Conservation (phyloP, 2,329 filamentous ascomycete genomes). For the Penicillium olsonii region DNA sequence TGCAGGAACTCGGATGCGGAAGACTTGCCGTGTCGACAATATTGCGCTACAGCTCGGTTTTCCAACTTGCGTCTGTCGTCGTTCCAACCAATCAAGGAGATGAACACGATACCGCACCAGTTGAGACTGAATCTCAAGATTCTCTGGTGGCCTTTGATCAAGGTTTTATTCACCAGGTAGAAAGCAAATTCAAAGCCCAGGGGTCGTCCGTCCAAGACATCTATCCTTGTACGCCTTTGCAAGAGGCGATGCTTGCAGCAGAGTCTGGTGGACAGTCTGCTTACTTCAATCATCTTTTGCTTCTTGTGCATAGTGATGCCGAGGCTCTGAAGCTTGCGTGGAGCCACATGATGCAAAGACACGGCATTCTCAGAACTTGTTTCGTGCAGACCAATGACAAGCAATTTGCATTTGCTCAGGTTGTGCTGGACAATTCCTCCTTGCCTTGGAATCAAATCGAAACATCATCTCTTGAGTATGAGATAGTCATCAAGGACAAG, state of each 20-base stretch:
- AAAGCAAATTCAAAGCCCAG: conserved; percentile 32
- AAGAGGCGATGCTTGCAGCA: conserved; percentile 81
- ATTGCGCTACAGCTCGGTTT: conserved; percentile 68
- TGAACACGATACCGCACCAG: background rate
- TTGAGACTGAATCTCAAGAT: background rate
- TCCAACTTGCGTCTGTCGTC: conserved; percentile 54
- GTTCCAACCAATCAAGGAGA: conserved; percentile 12
- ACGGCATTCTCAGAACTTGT: conserved; percentile 75
- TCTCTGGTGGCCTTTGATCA: conserved; percentile 22
- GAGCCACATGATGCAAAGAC: conserved; percentile 62
- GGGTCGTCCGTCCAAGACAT: conserved; percentile 54
- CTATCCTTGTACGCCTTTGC: conserved; percentile 80
- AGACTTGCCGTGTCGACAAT: conserved; percentile 68
- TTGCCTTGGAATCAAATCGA: conserved; percentile 51
- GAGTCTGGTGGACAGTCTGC: conserved; percentile 48
- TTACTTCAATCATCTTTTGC: conserved; percentile 73
- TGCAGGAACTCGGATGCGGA: conserved; percentile 51
- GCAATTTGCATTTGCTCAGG: conserved; percentile 68
- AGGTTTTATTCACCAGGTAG: conserved; percentile 33
- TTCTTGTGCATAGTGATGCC: conserved; percentile 59
- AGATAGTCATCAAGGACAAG: conserved; percentile 52
- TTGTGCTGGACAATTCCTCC: conserved; percentile 58
- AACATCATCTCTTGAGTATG: conserved; percentile 31
- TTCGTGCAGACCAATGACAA: conserved; percentile 68
- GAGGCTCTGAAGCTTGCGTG: conserved; percentile 61